Base-by-base conservation (phyloP, 1,284 basidiomycete genomes). In the Cutaneotrichosporon cavernicola region DNA sequence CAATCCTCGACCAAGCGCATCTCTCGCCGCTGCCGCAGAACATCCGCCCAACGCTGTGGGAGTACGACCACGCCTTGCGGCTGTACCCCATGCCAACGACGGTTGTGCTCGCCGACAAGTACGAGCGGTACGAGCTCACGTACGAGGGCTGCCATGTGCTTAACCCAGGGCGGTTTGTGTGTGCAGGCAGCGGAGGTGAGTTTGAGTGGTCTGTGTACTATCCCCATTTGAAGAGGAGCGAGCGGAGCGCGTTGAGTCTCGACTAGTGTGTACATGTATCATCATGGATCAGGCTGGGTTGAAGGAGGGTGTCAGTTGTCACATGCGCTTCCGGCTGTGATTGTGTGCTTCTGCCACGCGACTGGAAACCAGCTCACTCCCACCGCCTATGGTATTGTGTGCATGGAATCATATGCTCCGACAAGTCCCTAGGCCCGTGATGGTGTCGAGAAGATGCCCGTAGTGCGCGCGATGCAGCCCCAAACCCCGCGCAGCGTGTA, bases 141-240 rank as follows among this genome's bases (percentile, higher is more conserved):
- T 99, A 99, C 76, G 95, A 96, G 68, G 93, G 92, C 7, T 99
- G 97, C 75, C 96, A 98, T 80, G 97, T 99, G 34, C 94, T 99
- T 84, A 99, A 99, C 78, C 97, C 97, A 0, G 96, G 97, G 14
- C 88, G 88, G 60, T 94, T 95, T 73, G 83, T 92, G 18, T 63
- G 61, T 16, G 87, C 89, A 9, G 89, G 86, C 52, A 85, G 72
- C 1, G 69, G 71, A 6, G 73, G 72, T 5, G 76, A 88, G 4
- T 89, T 91, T 70, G 85, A 86, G 18, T 95, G 94, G 82, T 90
- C 90, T n/a, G 90, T 91, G 18, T 96, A 93, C 74, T 90, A 89
- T 62, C 92, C 92, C 34, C 73, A 78, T 5, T 79, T 76, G 4
- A 76, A 79, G 55, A 66, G 77, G 59, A 80, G 78, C 50, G 72